Percentiles rank a stretch among this genome's conserved stretches.
phyloP scores from a whole-genome alignment of 1,284 basidiomycete species.

The Crucibulum cyathiforme region DNA sequence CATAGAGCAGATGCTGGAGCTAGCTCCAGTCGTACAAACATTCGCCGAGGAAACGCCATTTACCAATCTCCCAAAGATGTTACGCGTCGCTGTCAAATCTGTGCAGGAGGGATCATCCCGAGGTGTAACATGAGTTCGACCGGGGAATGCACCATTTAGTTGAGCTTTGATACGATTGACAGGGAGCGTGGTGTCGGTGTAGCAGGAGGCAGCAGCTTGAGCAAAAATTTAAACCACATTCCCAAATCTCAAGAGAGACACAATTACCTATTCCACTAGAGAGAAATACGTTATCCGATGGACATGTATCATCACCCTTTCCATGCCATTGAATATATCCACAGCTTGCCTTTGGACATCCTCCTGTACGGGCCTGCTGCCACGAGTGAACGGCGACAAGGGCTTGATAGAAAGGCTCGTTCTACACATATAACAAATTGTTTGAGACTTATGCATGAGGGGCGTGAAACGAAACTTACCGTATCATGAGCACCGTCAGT shows the following conservation, averaged over 20 bases:
- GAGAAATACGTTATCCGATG: background rate
- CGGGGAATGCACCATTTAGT: background rate
- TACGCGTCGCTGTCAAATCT: too few relatives aligned
- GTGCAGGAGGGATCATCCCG: background rate
- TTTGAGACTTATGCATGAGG: background rate
- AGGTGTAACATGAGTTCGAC: background rate
- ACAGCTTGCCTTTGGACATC: background rate
- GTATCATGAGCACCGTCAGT: constrained; percentile 1
- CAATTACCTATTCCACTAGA: background rate
- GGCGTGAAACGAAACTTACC: background rate
- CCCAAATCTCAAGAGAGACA: background rate
- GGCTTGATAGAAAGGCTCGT: constrained; percentile 1
- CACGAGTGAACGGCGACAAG: background rate
- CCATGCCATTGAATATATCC: background rate
- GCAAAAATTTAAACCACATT: background rate
- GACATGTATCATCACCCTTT: background rate
- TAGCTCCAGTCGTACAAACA: background rate
- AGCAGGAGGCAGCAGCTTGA: background rate
- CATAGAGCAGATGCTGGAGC: background rate
- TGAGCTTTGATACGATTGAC: background rate
- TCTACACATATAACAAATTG: background rate
- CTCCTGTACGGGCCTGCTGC: background rate
- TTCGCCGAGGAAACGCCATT: background rate
- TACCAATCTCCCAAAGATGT: background rate
- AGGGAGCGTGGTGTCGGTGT: background rate